Base-by-base conservation (phyloP, 192 early-diverging fungal genomes). In the Gigaspora rosea region DNA sequence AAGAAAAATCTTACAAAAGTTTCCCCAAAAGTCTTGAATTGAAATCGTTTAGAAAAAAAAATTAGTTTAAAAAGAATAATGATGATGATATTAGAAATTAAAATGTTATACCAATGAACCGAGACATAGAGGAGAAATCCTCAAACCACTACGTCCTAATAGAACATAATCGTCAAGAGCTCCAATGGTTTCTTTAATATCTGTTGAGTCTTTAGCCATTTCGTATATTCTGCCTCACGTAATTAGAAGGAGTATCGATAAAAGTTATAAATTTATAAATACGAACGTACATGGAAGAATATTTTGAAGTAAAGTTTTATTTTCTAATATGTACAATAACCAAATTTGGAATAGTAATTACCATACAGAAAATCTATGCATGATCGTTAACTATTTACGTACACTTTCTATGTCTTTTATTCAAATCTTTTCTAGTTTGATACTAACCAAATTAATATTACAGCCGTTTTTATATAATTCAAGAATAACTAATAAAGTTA, bases 121-220 rank as follows among this genome's bases (percentile, higher is more conserved):
- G 6, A 85, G 76, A 2, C 71, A 75, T 32, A 82, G 61, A 0
- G 84, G 84, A 52, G 81, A 82, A 70, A 85, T 78, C 22, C 84
- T 75, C 5, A 85, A 77, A 18, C 81, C 81, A 47, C 79, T 79
- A 12, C 63, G 79, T n/a, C 81, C 81, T 4, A 85, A 51, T 27
- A 81, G 75, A 5, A 80, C 75, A 81, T 85, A 81, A 54, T 79
- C 64, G 35, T 79, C 80, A 61, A 85, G 48, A 13, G 78, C 78
- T 2, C 76, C 78, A 72, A 82, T 48, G 11, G 78, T 78, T 52
- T 80, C 11, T 33, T 77, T 48, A 20, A 79, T 79, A 3, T 54
- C 8, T 1, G 81, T 22, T 22, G 57, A 18, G 10, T 58, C 57
- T 18, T 58, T 13, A 58, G 57, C 57, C 57, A 58, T 58, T 58